Conservation (phyloP, 2,329 filamentous ascomycete genomes). For the Cryoendolithus antarcticus region DNA sequence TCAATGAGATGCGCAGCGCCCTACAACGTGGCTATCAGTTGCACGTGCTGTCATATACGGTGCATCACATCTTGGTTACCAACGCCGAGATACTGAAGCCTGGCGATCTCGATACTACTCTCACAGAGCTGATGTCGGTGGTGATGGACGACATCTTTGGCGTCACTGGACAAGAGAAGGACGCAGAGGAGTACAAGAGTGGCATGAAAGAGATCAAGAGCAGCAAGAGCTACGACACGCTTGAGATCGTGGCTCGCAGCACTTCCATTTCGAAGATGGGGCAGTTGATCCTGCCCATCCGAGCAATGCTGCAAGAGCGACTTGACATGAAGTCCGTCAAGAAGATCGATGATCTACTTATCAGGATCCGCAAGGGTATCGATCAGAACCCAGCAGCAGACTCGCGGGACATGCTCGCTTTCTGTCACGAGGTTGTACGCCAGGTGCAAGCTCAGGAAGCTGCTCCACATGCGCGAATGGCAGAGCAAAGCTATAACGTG, state of each 20-base stretch:
- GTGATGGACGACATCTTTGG: conserved; percentile 98
- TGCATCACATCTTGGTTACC: conserved; percentile 78
- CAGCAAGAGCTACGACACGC: conserved; percentile 95
- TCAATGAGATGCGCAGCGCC: conserved; percentile 77
- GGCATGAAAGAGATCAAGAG: conserved; percentile 97
- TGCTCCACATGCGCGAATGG: conserved; percentile 20
- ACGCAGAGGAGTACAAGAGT: conserved; percentile 86
- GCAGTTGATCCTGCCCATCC: conserved; percentile 65
- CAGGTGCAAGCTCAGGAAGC: conserved; percentile 51
- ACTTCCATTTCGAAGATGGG: conserved; percentile 64
- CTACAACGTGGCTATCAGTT: conserved; percentile 81
- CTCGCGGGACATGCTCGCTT: conserved; percentile 72
- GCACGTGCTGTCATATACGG: conserved; percentile 86
- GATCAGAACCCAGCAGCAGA: conserved; percentile 68
- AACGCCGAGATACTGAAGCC: conserved; percentile 60
- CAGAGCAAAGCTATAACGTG: conserved; percentile 44
- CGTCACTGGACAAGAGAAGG: conserved; percentile 83
- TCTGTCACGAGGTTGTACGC: conserved; percentile 90
- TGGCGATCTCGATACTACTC: conserved; percentile 81
- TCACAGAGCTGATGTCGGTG: conserved; percentile 63
- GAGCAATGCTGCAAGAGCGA: conserved; percentile 67
- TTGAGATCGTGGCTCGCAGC: conserved; percentile 80
- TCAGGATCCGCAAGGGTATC: conserved; percentile 70
- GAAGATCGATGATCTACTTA: conserved; percentile 82
- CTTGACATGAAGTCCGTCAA: conserved; percentile 70